A percentile compares a stretch with the other conserved stretches of the same genome.
phyloP scores from a whole-genome alignment of 148 eudicot genomes.

The Chenopodium formosanum region DNA sequence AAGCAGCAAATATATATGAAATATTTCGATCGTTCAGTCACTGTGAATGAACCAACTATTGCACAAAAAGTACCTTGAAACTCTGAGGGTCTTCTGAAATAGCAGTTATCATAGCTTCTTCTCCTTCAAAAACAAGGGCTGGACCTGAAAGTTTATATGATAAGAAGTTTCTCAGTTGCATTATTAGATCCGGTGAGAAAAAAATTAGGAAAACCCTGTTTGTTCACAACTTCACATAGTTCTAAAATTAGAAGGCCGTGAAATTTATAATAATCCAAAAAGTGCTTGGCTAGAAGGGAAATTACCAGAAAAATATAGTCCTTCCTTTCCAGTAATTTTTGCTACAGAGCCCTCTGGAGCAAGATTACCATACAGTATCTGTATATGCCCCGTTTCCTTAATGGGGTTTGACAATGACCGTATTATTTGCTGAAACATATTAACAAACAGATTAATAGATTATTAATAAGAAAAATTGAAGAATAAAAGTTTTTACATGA shows the following conservation, averaged over 20 bases:
- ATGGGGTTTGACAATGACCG: constrained; percentile 80
- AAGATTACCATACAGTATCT: constrained; percentile 88
- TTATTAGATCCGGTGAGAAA: background rate
- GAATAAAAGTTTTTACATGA: background rate
- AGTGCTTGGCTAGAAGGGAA: constrained; percentile 13
- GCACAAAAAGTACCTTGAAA: constrained; percentile 59
- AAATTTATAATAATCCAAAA: background rate
- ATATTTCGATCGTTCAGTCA: background rate
- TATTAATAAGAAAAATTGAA: background rate
- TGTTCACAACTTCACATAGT: background rate
- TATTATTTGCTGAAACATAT: constrained; percentile 69
- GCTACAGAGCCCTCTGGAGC: constrained; percentile 99
- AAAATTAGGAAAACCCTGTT: background rate
- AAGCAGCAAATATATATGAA: background rate
- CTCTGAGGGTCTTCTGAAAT: constrained; percentile 68
- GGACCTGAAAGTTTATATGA: constrained; percentile 53
- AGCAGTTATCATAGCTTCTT: constrained; percentile 87
- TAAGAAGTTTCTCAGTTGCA: background rate
- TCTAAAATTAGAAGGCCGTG: background rate
- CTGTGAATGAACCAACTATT: background rate
- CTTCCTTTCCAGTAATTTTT: constrained; percentile 96
- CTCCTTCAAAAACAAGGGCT: constrained; percentile 96
- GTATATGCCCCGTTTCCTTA: constrained; percentile 92
- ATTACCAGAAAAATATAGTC: constrained; percentile 80
- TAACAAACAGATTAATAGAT: background rate